Base-by-base conservation (phyloP, 108 stramenopile species). In the Aurantiochytrium sp. region DNA sequence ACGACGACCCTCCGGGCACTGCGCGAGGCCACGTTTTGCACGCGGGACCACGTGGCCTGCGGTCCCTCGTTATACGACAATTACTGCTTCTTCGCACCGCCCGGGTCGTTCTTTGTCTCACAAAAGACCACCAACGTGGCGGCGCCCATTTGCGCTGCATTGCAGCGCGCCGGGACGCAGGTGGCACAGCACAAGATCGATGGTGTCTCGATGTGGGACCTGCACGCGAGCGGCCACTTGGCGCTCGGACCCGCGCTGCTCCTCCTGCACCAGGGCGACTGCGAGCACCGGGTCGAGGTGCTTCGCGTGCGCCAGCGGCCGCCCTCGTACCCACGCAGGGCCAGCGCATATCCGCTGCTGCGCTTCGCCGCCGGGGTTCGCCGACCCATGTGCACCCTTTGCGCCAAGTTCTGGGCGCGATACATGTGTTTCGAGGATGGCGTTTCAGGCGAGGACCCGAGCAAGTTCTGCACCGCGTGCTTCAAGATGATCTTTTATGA, bases 401-500 rank as follows among this genome's bases (percentile, higher is more conserved):
- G 73, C 45, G 45, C 10, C 10, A 81, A 81, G 24, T 48, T 41
- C 2, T 81, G 73, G 73, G 42, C 73, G 39, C 39, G 73, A 6
- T 81, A 48, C 73, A 81, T 48, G 73, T 81, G 73, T 48, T 81
- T 81, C 32, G 45, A 37, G n/a, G 42, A 81, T 81, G 73, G 73
- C 42, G 73, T 81, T 12, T 48, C 73, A 6, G 73, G 45, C 1
- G 73, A 81, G 45, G 73, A 81, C 1, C 73, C 73, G n/a, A 48
- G 39, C 12, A 81, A 81, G 24, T 48, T 48, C 45, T 81, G 73
- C 24, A 12, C 39, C 21, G 12, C 10, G 39, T 81, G 73, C 30
- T 81, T 81, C 45, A 3, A 81, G 32, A n/a, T 81, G 27, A 12
- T 81, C 39, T 81, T 81, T 81, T 81, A 48, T 81, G 73, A 48